phyloP scores from a whole-genome alignment of 371 early-diverging fungal species.

The Syncephalastrum racemosum region DNA sequence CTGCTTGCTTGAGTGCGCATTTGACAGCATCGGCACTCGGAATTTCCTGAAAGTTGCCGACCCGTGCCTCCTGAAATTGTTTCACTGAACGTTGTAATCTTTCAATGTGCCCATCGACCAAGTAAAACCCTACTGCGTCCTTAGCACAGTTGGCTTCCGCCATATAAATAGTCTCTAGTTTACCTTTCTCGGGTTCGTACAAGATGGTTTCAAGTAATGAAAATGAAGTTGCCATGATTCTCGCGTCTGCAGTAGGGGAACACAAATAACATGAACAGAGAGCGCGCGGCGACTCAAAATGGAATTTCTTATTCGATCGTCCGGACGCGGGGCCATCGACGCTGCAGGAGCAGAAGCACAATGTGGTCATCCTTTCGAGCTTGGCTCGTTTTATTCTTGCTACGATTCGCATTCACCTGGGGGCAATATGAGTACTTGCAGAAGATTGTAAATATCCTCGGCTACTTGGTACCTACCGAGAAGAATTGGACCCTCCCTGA shows the following conservation, averaged over 20 bases:
- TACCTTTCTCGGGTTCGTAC: constrained; percentile 49
- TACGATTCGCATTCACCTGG: constrained; percentile 16
- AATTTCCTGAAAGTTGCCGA: constrained; percentile 20
- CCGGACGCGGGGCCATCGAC: too few species aligned
- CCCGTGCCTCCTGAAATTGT: constrained; percentile 14
- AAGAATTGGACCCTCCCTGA: constrained; percentile 9
- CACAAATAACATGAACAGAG: too few species aligned
- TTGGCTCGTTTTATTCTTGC: constrained; percentile 15
- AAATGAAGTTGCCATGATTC: constrained; percentile 8
- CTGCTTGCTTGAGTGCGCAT: constrained; percentile 21
- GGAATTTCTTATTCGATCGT: too few species aligned
- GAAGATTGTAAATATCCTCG: constrained; percentile 9
- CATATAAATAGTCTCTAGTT: background rate
- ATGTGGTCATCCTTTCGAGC: too few species aligned
- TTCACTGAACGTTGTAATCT: constrained; percentile 19
- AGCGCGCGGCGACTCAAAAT: too few species aligned
- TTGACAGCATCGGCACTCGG: constrained; percentile 33
- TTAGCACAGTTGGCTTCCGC: constrained; percentile 6
- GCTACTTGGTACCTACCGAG: constrained; percentile 11
- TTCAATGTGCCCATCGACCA: constrained; percentile 35
- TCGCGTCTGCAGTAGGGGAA: too few species aligned
- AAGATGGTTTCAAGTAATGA: constrained; percentile 57
- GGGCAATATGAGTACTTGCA: constrained; percentile 6
- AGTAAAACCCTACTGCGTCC: constrained; percentile 21
- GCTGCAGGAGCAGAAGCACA: too few species aligned